A percentile compares a stretch with the other conserved stretches of the same genome.
phyloP scores from a whole-genome alignment of 345 rosid genomes.

The Salix caprea region DNA sequence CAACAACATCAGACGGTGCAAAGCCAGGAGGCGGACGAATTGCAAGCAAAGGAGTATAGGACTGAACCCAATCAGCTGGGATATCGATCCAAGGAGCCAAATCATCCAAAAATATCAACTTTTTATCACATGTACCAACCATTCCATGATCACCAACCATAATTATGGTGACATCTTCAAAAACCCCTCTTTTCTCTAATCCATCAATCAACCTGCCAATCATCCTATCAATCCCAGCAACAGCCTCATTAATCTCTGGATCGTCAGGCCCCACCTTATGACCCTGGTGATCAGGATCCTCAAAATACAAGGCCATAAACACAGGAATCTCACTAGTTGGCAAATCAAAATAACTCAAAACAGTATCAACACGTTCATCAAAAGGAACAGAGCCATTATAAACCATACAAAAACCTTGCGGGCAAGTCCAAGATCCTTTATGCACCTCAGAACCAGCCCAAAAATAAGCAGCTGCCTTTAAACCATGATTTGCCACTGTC shows the following conservation, averaged over 20 bases:
- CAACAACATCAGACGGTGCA: constrained; percentile 43
- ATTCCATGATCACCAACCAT: constrained; percentile 98
- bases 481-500: constrained; percentile 75
- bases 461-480: constrained; percentile 78
- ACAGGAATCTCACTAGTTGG: constrained; percentile 59
- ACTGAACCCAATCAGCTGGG: constrained; percentile 68
- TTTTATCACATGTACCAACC: constrained; percentile 92
- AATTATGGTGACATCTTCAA: constrained; percentile 77
- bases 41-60: constrained; percentile 65
- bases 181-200: constrained; percentile 70
- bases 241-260: constrained; percentile 76
- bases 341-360: constrained; percentile 70
- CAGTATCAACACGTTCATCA: constrained; percentile 79
- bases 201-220: constrained; percentile 77
- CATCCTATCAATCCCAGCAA: constrained; percentile 58
- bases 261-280: constrained; percentile 92
- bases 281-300: constrained; percentile 98
- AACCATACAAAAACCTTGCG: constrained; percentile 43
- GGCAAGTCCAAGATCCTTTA: constrained; percentile 87
- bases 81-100: constrained; percentile 67
- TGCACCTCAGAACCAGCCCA: constrained; percentile 99
- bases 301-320: constrained; percentile 81
- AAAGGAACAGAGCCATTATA: constrained; percentile 78
- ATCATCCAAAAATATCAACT: constrained; percentile 65
- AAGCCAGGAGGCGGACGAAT: constrained; percentile 61